Conservation (phyloP, 2,329 filamentous ascomycete genomes). For the Bertia moriformis region DNA sequence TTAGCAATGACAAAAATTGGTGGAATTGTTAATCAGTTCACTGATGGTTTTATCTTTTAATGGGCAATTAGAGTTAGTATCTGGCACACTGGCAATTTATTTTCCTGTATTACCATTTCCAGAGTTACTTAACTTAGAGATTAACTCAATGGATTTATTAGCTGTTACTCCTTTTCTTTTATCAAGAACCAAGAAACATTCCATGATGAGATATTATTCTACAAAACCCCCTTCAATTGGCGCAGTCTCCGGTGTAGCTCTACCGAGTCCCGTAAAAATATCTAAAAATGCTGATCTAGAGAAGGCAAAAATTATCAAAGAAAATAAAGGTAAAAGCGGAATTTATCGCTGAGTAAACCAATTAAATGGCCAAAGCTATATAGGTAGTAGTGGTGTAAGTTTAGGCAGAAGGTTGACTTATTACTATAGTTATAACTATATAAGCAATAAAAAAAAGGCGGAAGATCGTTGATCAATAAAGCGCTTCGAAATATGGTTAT, state of each 20-base stretch:
- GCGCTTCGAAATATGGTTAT: slow-evolving; percentile 1
- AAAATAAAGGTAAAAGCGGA: background rate
- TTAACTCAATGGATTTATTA: slow-evolving; percentile 1
- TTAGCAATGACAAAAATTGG: too few species aligned
- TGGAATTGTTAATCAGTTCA: background rate
- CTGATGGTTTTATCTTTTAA: background rate
- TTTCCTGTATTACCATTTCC: background rate
- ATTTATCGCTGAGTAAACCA: background rate
- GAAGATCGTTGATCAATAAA: slow-evolving; percentile 1
- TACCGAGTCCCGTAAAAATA: slow-evolving; percentile 1
- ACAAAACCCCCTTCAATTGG: background rate
- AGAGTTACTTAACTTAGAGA: slow-evolving; percentile 1
- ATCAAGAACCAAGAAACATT: too few species aligned
- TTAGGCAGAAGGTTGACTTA: background rate
- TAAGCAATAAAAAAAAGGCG: background rate
- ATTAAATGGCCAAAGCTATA: background rate
- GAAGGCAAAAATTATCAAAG: background rate
- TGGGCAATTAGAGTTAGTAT: too few species aligned
- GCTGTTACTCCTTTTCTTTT: background rate
- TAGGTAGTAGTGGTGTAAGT: background rate
- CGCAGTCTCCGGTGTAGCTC: too few species aligned
- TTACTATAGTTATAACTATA: background rate
- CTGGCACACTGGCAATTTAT: background rate
- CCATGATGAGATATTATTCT: slow-evolving; percentile 1
- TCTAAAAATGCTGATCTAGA: background rate